A percentile compares a stretch with the other conserved stretches of the same genome.
Conservation (phyloP, 768 basidiomycete species). For the Krasilnikovozyma curviuscula region DNA sequence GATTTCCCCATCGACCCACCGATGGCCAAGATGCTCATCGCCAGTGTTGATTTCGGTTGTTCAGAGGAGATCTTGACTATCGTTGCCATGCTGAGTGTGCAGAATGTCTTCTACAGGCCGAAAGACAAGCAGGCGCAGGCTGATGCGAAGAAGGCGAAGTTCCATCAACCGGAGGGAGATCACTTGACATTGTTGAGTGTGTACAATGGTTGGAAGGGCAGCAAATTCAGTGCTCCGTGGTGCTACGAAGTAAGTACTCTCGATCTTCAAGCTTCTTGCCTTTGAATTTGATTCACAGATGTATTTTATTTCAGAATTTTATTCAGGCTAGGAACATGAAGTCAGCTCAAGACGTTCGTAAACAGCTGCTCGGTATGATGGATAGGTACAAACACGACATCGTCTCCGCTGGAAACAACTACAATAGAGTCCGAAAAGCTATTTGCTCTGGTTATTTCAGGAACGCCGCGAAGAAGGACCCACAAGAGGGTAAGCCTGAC, state of each 20-base stretch:
- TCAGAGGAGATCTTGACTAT: conserved; percentile 95
- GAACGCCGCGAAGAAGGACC: conserved; percentile 95
- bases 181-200: conserved; percentile 49
- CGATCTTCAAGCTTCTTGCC: neutral
- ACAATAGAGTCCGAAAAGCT: conserved; percentile 76
- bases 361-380: conserved; percentile 96
- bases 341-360: conserved; percentile 89
- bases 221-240: conserved; percentile 95
- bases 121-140: conserved; percentile 99
- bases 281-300: neutral
- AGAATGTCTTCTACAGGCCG: conserved; percentile 93
- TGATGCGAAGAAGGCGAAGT: conserved; percentile 98
- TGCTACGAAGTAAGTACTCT: conserved; percentile 47
- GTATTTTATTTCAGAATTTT: conserved; percentile 39
- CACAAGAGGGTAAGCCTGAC: no score
- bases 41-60: conserved; percentile 88
- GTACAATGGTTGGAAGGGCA: conserved; percentile 95
- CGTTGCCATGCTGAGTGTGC: conserved; percentile 92
- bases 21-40: conserved; percentile 91
- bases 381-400: conserved; percentile 99
- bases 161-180: conserved; percentile 96
- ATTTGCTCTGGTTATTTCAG: conserved; percentile 97
- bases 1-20: conserved; percentile 98
- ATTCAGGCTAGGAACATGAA: conserved; percentile 96
- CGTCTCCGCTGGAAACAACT: conserved; percentile 75